Conservation (phyloP, 2,329 filamentous ascomycete species). For the Colletotrichum orchidophilum region DNA sequence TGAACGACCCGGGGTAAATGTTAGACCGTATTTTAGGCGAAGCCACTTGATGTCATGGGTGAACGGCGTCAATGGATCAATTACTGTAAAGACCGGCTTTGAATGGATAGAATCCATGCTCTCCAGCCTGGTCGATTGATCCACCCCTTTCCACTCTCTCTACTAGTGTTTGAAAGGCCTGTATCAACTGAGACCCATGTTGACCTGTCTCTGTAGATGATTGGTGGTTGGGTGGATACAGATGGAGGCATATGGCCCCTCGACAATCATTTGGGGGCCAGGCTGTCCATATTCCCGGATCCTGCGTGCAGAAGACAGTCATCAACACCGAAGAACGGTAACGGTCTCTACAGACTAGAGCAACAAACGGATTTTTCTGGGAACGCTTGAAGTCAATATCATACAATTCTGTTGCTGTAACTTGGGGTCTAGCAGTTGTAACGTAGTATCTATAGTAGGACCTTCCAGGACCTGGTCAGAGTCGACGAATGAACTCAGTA, state of each 20-base stretch:
- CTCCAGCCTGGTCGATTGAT: neutral
- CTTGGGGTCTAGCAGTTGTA: neutral
- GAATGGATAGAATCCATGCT: neutral
- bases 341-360: neutral
- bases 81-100: neutral
- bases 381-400: neutral
- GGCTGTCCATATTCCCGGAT: neutral
- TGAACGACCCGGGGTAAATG: neutral
- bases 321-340: neutral
- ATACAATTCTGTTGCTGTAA: neutral
- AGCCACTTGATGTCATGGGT: neutral
- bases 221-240: neutral
- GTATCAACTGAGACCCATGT: neutral
- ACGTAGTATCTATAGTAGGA: neutral
- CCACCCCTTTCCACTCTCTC: neutral
- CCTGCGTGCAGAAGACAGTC: neutral
- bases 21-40: neutral
- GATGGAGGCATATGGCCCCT: neutral
- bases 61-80: neutral
- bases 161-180: neutral
- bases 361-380: neutral
- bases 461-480: neutral
- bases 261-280: neutral
- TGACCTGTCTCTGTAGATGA: neutral
- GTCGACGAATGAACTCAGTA: neutral